phyloP scores from a whole-genome alignment of 345 rosid species.

The Iberis pinnata region DNA sequence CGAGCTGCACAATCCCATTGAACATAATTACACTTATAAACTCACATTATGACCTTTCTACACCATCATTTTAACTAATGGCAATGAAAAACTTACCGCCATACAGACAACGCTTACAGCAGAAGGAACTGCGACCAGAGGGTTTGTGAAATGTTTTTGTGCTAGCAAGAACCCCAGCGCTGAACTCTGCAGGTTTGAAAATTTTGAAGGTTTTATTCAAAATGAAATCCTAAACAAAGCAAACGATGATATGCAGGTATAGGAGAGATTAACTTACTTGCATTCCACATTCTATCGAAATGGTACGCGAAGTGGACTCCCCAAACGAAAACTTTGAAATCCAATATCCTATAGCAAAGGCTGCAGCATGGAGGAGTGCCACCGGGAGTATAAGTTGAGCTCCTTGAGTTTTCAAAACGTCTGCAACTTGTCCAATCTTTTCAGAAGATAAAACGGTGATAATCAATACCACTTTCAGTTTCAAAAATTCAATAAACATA shows the following conservation, averaged over 20 bases:
- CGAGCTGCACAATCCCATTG: conserved; percentile 46
- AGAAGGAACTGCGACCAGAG: conserved; percentile 91
- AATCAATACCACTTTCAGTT: conserved; percentile 7
- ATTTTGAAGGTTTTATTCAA: too few relatives aligned
- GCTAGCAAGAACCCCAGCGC: conserved; percentile 96
- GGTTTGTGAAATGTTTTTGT: conserved; percentile 87
- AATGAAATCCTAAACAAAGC: background rate
- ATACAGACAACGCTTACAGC: conserved; percentile 97
- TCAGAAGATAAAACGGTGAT: background rate
- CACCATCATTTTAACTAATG: background rate
- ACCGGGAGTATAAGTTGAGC: conserved; percentile 80
- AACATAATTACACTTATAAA: background rate
- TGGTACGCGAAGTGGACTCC: conserved; percentile 96
- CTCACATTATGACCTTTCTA: background rate
- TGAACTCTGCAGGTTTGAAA: conserved; percentile 57
- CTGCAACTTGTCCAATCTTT: conserved; percentile 94
- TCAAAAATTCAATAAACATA: background rate
- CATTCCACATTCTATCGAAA: conserved; percentile 97
- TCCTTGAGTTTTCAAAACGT: conserved; percentile 84
- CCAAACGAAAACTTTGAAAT: conserved; percentile 73
- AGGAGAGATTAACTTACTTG: conserved; percentile 44
- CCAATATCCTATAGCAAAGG: conserved; percentile 87
- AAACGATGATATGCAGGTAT: background rate
- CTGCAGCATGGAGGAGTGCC: conserved; percentile 68
- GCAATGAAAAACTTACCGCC: conserved; percentile 60